Evolutionary conservation across 2,329 filamentous ascomycete species (phyloP), one percentile per base, ranked within the genome.

Genomic region (Lasiodiplodia theobromae): DNA sequence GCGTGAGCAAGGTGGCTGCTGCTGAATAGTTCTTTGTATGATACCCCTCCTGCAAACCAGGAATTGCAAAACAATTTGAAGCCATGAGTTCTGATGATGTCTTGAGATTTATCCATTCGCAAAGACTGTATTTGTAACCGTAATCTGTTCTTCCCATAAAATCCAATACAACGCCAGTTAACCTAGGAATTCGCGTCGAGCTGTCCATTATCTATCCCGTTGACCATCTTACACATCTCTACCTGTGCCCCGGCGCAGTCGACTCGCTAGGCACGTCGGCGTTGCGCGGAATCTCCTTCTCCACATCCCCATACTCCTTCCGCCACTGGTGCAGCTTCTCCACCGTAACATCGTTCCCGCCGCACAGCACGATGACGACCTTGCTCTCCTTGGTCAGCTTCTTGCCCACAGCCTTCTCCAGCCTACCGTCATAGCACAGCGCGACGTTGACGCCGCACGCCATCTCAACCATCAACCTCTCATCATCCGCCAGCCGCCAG

Each of bases 351-450:
- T 85, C 85, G 63, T 81, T 85, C 16, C 85, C 86, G 1, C 95
- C 95, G 75, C 95, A 98, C 7, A 97, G 89, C 28, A 97, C 85
- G 66, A 97, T 83, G 1, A 97, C 93, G 6, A 97, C 96, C 82
- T 83, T 93, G 1, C 87, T 90, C 0, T 85, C 95, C 1, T 92
- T 92, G 56, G 92, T 96, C 78, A 81, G 96, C 51, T 94, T 94
- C 93, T 94, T 0, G 94, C 94, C 16, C 92, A 97, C 82, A 97
- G 97, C 79, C 96, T 97, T 73, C 94, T 94, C 4, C 86, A 80
- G 1, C 75, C 78, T 7, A 77, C 53, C 67, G 18, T 65, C 44
- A 5, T 60, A 57, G 40, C 62, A 66, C 3, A 88, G 78, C 1
- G 91, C 92, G 14, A 97, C 80, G 65, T 91, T 91, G 6, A 95